Evolutionary conservation across 805 yeast genomes (phyloP), one percentile per base, ranked within the genome.

Genomic region (Candida quercuum): DNA sequence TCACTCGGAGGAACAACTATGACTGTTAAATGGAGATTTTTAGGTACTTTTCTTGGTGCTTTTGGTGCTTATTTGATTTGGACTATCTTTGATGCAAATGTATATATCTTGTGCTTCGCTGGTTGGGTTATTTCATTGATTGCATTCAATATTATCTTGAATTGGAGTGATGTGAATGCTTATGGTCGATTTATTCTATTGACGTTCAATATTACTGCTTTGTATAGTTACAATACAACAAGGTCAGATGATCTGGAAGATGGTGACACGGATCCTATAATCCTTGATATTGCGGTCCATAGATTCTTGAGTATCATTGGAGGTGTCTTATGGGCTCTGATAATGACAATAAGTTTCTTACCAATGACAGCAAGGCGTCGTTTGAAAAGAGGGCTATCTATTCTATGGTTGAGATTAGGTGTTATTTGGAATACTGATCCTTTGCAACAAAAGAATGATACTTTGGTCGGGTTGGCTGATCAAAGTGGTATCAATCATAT

Each of bases 1-100:
- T 81, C 89, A 1, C 63, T 85, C 5, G 95, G 95, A 9, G 94
- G 94, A 0, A 86, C 95, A 0, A 73, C 85, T 10, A 76, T 80
- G 78, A 81, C 93, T 0, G 79, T 78, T 5, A 78, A 78, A 47
- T 79, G 84, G 83, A 64, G 85, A 49, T 67, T 86, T 38, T 42
- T 80, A 19, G 95, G 95, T 0, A 86, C 95, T 0, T 74, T 78
- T 40, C 36, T 82, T 6, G 95, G 95, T 0, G 84, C 89, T 1
- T 42, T 66, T 10, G 48, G 64, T 6, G 95, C 94, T 0, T 78
- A 68, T 46, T 10, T 64, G 6, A 66, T 74, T 2, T 85, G 91
- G 91, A 53, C 56, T 3, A 15, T 73, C 1, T 73, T 76, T 39
- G 76, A 74, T 35, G 85, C 78, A 0, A 70, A 78, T 46, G 74